Base-by-base conservation (phyloP, 208 protist species). In the Leishmania tropica region DNA sequence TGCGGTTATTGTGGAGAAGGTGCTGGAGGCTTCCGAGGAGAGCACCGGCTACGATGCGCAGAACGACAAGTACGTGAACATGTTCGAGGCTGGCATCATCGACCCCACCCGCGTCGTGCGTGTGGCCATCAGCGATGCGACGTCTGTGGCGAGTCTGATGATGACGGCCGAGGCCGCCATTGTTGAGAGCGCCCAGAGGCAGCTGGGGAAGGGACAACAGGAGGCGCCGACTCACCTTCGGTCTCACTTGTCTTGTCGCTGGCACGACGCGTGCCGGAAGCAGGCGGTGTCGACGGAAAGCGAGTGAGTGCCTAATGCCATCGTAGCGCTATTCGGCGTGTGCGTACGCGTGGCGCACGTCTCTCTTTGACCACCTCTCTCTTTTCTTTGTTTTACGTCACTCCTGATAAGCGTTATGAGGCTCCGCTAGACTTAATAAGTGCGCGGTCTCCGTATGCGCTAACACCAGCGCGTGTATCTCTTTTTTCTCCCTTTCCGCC, bases 111-210 rank as follows among this genome's bases (percentile, higher is more conserved):
- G n/a, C n/a, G n/a, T n/a, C n/a, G n/a, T n/a, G n/a, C n/a, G n/a
- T n/a, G n/a, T n/a, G n/a, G n/a, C n/a, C n/a, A n/a, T n/a, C n/a
- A n/a, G n/a, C n/a, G n/a, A n/a, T n/a, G n/a, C n/a, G n/a, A n/a
- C n/a, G n/a, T n/a, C n/a, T n/a, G n/a, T n/a, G n/a, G n/a, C n/a
- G n/a, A n/a, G n/a, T n/a, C n/a, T 99, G 40, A 99, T 99, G 98
- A 99, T 99, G 83, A 99, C 99, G 5, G 98, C 98, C 42, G 74
- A 85, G 85, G 90, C 89, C 62, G 96, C 98, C 76, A 90, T 99
- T 45, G 85, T 87, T 28, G 92, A 95, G 28, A 17, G n/a, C 10
- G n/a, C 60, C n/a, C 60, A 13, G 7, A 65, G 60, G 60, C 60
- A 65, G n/a, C 60, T 13, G 58, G 21, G 58, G n/a, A 31, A 35